These are phyloP conservation scores for Drechslera avenae DNA, from an alignment of 2,329 filamentous ascomycete genomes.

Conservation along the genomic window DNA sequence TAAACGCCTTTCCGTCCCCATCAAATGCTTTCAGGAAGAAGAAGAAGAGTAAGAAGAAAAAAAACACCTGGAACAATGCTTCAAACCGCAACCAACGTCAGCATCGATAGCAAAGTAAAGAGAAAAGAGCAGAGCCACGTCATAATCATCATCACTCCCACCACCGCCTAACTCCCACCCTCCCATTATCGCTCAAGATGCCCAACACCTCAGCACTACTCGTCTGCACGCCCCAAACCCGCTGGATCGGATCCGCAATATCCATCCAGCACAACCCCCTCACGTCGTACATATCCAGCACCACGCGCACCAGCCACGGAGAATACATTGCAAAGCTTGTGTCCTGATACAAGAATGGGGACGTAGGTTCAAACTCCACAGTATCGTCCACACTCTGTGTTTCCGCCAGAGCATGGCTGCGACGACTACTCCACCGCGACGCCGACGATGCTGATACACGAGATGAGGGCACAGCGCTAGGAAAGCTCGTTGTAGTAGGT, in stretches of 20 bases:
- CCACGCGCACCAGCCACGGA: conserved; percentile 45
- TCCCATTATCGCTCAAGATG: conserved; percentile 45
- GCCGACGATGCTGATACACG: conserved; percentile 7
- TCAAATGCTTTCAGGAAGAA: too few species aligned
- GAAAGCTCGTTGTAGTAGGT: conserved; percentile 34
- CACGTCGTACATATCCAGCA: conserved; percentile 45
- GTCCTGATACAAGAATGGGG: conserved; percentile 41
- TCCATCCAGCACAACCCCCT: conserved; percentile 45
- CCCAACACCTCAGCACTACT: conserved; percentile 43
- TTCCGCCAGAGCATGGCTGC: neutral
- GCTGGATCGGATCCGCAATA: conserved; percentile 43
- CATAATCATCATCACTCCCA: conserved; percentile 45
- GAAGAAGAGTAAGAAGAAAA: too few species aligned
- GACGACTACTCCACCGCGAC: neutral
- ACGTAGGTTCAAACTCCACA: conserved; percentile 12
- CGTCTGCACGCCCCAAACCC: conserved; percentile 42
- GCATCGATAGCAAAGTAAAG: neutral
- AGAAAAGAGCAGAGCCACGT: too few species aligned
- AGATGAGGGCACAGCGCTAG: conserved; percentile 13
- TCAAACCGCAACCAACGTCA: neutral
- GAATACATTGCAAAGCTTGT: conserved; percentile 35
- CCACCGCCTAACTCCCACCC: conserved; percentile 39
- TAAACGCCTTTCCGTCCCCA: too few species aligned
- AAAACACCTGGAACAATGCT: neutral
- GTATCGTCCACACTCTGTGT: neutral